phyloP scores from a whole-genome alignment of 306 rosid species.

The Lotus japonicus region DNA sequence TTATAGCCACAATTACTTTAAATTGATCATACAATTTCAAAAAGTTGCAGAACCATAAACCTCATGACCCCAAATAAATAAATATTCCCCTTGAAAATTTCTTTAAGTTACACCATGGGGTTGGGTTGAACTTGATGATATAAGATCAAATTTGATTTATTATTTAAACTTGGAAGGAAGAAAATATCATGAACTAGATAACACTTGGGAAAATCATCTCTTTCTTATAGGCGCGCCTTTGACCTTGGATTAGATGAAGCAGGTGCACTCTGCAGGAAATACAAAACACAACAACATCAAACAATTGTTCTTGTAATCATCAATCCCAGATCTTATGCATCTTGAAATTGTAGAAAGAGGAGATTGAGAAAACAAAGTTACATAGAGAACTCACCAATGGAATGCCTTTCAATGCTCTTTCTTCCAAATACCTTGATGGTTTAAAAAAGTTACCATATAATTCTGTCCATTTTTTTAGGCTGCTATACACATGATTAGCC shows the following conservation, averaged over 20 bases:
- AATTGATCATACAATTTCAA: not conserved
- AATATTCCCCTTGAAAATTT: not conserved
- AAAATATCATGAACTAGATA: not conserved
- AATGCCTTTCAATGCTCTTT: constrained; percentile 73
- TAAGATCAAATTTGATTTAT: not conserved
- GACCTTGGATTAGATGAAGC: constrained; percentile 35
- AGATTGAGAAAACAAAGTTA: too few species aligned
- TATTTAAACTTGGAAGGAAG: not conserved
- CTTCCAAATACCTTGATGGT: constrained; percentile 89
- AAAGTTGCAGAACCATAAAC: too few species aligned
- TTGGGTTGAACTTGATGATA: not conserved
- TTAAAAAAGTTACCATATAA: constrained; percentile 68
- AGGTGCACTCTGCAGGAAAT: constrained; percentile 68
- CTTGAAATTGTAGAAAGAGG: too few species aligned
- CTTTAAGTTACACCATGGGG: too few species aligned
- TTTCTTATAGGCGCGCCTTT: constrained; percentile 47
- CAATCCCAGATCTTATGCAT: too few species aligned
- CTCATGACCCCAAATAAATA: not conserved
- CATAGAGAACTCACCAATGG: constrained; percentile 55
- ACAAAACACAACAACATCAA: constrained; percentile 8
- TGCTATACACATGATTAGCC: constrained; percentile 62
- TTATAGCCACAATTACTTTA: not conserved
- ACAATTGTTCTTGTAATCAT: constrained; percentile 1
- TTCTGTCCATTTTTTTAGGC: constrained; percentile 78
- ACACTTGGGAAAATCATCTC: not conserved